Evolutionary conservation across 192 early-diverging fungal genomes (phyloP), one percentile per base, ranked within the genome.

Genomic region (Oehlia diaphana): DNA sequence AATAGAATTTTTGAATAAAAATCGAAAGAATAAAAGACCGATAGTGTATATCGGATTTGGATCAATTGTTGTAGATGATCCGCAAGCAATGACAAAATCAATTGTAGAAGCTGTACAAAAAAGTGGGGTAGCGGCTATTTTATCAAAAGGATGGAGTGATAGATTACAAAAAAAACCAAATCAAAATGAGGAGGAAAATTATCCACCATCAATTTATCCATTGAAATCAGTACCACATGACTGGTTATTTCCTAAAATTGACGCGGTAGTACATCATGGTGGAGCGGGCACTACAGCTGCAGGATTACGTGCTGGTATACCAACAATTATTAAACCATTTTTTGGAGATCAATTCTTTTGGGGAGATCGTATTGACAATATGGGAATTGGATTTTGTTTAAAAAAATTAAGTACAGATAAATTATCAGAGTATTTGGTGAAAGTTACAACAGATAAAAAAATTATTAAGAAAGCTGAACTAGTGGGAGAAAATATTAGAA

Each of bases 41-140:
- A 86, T 89, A 0, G 84, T 95, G 4, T 95, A 95, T 79, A 93
- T 95, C 79, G 93, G 93, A 3, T 94, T 94, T 81, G 93, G 93
- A 37, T 92, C 90, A 37, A 95, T 95, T 79, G 89, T 93, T 28
- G 92, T 93, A 12, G 82, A 88, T 28, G 91, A 94, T 82, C 91
- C 93, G 12, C 83, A 89, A 23, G 90, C 82, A 28, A 81, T 94
- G 69, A 92, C 92, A 2, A 82, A 80, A 19, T 80, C 83, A 0
- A 90, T 95, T 79, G 86, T 92, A 4, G 89, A 92, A n/a, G 88
- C 91, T 61, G 88, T 92, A 14, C 69, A 85, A 37, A 84, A 88
- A 72, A 85, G 91, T 37, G 87, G 86, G 28, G 93, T 94, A 2
- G 83, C 89, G 19, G 92, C 89, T 26, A 89, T 95, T 72, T 79